Base-by-base conservation (phyloP, 352 stramenopile genomes). In the Globisporangium radiosum region DNA sequence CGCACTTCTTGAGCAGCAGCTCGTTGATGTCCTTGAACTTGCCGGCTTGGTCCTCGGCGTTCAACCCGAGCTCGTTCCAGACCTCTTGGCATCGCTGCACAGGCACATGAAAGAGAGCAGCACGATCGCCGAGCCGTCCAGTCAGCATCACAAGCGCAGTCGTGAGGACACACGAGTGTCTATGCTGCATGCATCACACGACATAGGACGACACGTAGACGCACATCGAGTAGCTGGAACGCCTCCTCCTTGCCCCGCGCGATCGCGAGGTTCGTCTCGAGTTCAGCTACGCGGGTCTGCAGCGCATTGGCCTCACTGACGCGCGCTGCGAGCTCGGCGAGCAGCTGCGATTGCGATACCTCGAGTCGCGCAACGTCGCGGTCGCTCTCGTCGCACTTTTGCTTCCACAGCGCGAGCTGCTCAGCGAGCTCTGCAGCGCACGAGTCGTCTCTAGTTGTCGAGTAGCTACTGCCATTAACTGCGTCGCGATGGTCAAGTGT, bases 21-120 rank as follows among this genome's bases (percentile, higher is more conserved):
- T 63, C 68, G 37, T 87, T 86, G 43, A 90, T 85, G 25, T 88
- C 72, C 49, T 80, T 72, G 50, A 88, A 84, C 42, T 85, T 87
- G 37, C 42, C 73, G 1, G 63, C 68, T 40, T 84, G 74, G 33
- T 85, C 72, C 53, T 81, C 69, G 50, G 71, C 68, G 47, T 75
- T 72, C 14, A 87, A 19, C 0, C 79, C 79, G 5, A 90, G 59
- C 37, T 90, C 79, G 47, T 69, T 63, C 77, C 79, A 88, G 40
- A 90, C 81, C 36, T 88, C 63, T 72, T 90, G 78, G 42, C 80
- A 92, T 55, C 67, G 65, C 77, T 90, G 54, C 44, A 33, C 25
- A 33, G 1, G 2, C 42, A 56, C 19, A 2, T 69, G 37, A 36
- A 13, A 42, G n/a, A 56, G 6, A 42, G 45, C 45, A 6, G 10